Conservation (phyloP, 306 rosid species). For the Quercus wislizeni region DNA sequence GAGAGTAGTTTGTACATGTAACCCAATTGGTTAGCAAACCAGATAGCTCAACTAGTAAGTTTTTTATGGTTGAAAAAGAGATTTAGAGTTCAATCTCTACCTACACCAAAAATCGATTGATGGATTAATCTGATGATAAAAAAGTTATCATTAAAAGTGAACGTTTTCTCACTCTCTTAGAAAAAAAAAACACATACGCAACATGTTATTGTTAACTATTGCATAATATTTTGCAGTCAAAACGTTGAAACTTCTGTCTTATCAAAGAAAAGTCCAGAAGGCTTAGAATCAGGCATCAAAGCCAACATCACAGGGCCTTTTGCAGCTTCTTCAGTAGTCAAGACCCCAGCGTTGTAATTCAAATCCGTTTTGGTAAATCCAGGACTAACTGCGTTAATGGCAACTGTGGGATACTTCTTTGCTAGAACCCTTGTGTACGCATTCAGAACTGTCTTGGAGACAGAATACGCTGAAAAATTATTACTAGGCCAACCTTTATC, state of each 20-base stretch:
- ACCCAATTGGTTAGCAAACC: too few relatives aligned
- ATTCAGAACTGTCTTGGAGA: background rate
- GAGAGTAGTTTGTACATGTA: too few relatives aligned
- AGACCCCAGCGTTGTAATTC: background rate
- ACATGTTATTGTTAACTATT: too few relatives aligned
- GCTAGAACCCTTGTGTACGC: background rate
- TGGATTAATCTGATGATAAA: accelerated
- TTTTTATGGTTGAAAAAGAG: too few relatives aligned
- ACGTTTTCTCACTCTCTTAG: too few relatives aligned
- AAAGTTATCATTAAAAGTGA: accelerated
- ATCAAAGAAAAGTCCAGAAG: background rate
- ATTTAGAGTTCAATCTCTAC: accelerated
- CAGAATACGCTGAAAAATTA: background rate
- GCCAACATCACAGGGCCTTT: background rate
- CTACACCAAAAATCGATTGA: too few relatives aligned
- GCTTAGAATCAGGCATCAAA: background rate
- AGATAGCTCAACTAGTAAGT: too few relatives aligned
- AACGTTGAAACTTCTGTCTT: background rate
- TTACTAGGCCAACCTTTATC: background rate
- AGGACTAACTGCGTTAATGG: background rate
- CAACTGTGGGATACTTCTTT: background rate
- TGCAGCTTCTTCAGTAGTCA: background rate
- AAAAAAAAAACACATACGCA: too few relatives aligned
- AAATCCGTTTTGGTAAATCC: background rate
- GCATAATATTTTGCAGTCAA: background rate